These are phyloP conservation scores for Baeospora myosura DNA, from an alignment of 1,284 basidiomycete genomes.

Conservation along the genomic window DNA sequence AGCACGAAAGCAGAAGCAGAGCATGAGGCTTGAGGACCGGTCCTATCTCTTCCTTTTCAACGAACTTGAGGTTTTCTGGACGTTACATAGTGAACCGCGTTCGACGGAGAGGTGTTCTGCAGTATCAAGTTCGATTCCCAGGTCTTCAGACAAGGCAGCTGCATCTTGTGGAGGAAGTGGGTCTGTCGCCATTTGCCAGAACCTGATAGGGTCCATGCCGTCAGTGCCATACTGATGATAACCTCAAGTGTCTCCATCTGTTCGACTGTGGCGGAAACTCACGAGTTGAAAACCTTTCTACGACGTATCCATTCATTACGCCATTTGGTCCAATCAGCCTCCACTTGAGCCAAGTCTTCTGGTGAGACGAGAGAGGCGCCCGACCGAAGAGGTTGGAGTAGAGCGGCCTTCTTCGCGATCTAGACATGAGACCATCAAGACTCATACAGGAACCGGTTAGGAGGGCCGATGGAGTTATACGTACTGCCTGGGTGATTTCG, in stretches of 20 bases:
- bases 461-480: conserved; percentile 4
- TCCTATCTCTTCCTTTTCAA: conserved; percentile 35
- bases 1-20: not conserved
- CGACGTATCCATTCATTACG: conserved; percentile 64
- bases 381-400: conserved; percentile 58
- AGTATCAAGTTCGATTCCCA: conserved; percentile 70
- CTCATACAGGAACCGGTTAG: conserved; percentile 5
- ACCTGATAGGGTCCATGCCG: conserved; percentile 22
- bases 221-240: not conserved
- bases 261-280: conserved; percentile 22
- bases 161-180: conserved; percentile 57
- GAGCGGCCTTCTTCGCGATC: conserved; percentile 40
- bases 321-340: conserved; percentile 66
- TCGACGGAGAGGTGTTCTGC: conserved; percentile 56
- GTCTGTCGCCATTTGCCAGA: conserved; percentile 70
- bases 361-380: conserved; percentile 61
- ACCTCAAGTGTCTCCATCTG: not conserved
- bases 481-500: conserved; percentile 37
- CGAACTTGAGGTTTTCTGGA: conserved; percentile 19
- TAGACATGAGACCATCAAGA: conserved; percentile 28
- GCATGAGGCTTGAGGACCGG: not conserved
- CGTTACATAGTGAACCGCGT: conserved; percentile 37
- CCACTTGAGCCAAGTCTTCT: conserved; percentile 54
- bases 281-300: conserved; percentile 64
- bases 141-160: conserved; percentile 53